These are phyloP conservation scores for Orbilia oligospora DNA, from an alignment of 2,329 filamentous ascomycete species.

Conservation along the genomic window DNA sequence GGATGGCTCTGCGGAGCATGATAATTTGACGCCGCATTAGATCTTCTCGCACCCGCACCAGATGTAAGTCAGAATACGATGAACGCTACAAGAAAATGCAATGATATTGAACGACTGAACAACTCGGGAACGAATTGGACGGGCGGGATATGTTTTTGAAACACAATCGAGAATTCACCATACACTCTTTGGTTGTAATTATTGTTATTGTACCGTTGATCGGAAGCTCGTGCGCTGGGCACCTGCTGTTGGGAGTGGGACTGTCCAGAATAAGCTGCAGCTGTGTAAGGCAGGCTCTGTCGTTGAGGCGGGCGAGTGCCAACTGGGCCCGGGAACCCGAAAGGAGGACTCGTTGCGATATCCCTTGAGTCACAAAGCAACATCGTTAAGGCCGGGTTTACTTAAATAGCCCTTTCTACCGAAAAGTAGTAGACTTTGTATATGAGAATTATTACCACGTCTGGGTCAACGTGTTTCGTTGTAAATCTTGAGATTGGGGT, in stretches of 20 bases:
- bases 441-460: conserved; percentile 60
- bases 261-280: conserved; percentile 38
- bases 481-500: conserved; percentile 32
- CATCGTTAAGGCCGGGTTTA: conserved; percentile 61
- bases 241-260: conserved; percentile 35
- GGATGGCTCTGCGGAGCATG: conserved; percentile 45
- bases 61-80: conserved; percentile 39
- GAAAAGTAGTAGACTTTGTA: conserved; percentile 53
- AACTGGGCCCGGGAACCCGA: conserved; percentile 49
- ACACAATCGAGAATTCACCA: conserved; percentile 36
- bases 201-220: conserved; percentile 51
- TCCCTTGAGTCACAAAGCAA: conserved; percentile 61
- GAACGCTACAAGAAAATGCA: not conserved
- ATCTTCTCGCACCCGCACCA: conserved; percentile 58
- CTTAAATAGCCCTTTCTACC: conserved; percentile 39
- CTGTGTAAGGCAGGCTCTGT: conserved; percentile 34
- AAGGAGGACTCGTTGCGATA: conserved; percentile 59
- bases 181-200: conserved; percentile 56
- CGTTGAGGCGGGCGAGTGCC: conserved; percentile 45
- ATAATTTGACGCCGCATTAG: conserved; percentile 44
- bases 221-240: conserved; percentile 32
- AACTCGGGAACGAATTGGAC: not conserved
- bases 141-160: not conserved
- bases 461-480: conserved; percentile 50
- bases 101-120: not conserved